Evolutionary conservation across 2,329 filamentous ascomycete genomes (phyloP), one percentile per base, ranked within the genome.

Genomic region (Cladosporium sp.): DNA sequence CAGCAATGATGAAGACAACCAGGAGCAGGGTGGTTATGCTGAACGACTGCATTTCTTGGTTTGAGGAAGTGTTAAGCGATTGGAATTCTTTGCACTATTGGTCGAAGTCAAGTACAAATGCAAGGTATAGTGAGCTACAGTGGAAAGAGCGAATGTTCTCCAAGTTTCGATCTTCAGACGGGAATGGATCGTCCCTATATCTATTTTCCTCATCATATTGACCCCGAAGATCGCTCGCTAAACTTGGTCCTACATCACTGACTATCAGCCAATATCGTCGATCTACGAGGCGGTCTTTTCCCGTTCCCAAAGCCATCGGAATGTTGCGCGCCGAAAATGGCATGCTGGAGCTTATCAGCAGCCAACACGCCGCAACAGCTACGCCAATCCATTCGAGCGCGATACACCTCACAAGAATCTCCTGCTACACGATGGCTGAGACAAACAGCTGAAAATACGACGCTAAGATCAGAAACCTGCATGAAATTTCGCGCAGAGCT

Each of bases 111-210:
- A 39, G n/a, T 47, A 47, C 25, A 20, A 30, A 28, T 15, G 43
- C 12, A n/a, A 49, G 20, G 20, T 20, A 11, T 8, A 28, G 43
- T 12, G 22, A 9, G 9, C 20, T 28, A 28, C 30, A 9, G 30
- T 34, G 30, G 30, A 9, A 2, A 49, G 38, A 19, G 17, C 38
- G 7, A n/a, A 28, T 49, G 43, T n/a, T 42, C 20, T 22, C 15
- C 15, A 12, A 47, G 28, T 50, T 30, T 15, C 47, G 47, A 50
- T 50, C 30, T 50, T 22, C 28, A 55, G 30, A 25, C 4, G 52
- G 52, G 25, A 55, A 38, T 22, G 25, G 52, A 55, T 55, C 40
- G 30, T 55, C 39, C 47, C 52, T 55, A 55, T 55, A 50, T 50
- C 47, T 25, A 20, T 9, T 50, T 22, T 15, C 3, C 5, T 22